Conservation (phyloP, 495 filamentous ascomycete species). For the Penicillium soppii region DNA sequence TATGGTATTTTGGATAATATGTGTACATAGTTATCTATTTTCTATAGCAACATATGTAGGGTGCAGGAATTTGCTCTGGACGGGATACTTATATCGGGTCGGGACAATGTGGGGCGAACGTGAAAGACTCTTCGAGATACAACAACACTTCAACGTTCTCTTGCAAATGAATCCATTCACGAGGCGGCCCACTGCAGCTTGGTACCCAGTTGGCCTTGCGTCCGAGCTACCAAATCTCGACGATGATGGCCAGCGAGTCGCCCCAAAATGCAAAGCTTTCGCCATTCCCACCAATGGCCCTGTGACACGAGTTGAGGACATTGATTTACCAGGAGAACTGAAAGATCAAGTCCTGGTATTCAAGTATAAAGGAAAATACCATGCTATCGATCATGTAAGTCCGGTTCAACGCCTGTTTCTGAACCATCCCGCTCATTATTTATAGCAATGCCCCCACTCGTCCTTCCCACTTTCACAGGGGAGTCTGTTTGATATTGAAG, state of each 20-base stretch:
- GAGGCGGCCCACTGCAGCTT: slow-evolving; percentile 10
- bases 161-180: slow-evolving; percentile 17
- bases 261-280: slow-evolving; percentile 56
- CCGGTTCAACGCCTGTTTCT: background rate
- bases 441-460: slow-evolving; percentile 60
- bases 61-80: too few relatives aligned
- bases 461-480: slow-evolving; percentile 56
- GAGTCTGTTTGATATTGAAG: slow-evolving; percentile 60
- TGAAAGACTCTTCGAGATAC: background rate
- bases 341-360: slow-evolving; percentile 60
- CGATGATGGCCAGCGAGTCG: slow-evolving; percentile 28
- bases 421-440: slow-evolving; percentile 7
- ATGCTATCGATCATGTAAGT: slow-evolving; percentile 61
- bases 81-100: too few relatives aligned
- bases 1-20: too few relatives aligned
- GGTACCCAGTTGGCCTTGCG: slow-evolving; percentile 42
- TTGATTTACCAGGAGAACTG: slow-evolving; percentile 45
- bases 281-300: slow-evolving; percentile 40
- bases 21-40: too few relatives aligned
- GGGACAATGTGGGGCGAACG: background rate
- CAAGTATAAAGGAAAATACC: slow-evolving; percentile 54
- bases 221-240: slow-evolving; percentile 54
- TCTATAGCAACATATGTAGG: too few relatives aligned
- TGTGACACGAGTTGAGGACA: slow-evolving; percentile 28
- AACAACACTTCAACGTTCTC: background rate